Evolutionary conservation across 371 early-diverging fungal species (phyloP).

Genomic region (Cokeromyces recurvatus): DNA sequence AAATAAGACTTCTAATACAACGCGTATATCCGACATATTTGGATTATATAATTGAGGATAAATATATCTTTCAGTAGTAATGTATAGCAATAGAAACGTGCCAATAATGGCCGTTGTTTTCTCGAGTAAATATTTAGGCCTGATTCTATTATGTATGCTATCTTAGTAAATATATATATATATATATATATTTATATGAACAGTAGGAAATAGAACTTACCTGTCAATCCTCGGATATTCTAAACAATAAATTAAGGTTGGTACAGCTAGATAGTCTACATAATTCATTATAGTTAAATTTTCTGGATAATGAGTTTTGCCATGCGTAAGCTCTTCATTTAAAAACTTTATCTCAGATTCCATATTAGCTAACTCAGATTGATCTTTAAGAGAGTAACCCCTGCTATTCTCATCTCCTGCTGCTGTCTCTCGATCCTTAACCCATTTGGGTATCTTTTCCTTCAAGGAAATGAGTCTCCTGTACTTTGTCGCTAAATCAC

Average conservation of each 20-base stretch:
- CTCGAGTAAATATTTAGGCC: constrained; percentile 78
- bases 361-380: constrained; percentile 16
- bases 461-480: constrained; percentile 30
- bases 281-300: constrained; percentile 80
- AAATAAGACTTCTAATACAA: constrained; percentile 64
- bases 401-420: neutral
- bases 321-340: constrained; percentile 51
- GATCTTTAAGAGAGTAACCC: neutral
- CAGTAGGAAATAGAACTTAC: constrained; percentile 29
- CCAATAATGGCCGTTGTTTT: constrained; percentile 74
- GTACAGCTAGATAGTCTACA: constrained; percentile 80
- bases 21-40: constrained; percentile 36
- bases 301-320: constrained; percentile 61
- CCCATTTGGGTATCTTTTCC: constrained; percentile 24
- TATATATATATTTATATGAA: no score
- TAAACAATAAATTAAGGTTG: constrained; percentile 85
- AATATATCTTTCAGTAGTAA: constrained; percentile 81
- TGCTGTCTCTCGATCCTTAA: no score
- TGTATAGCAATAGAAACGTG: constrained; percentile 72
- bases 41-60: constrained; percentile 68
- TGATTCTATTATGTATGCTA: no score
- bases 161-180: no score
- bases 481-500: constrained; percentile 54
- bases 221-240: constrained; percentile 81
- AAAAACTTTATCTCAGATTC: constrained; percentile 50